Conservation (phyloP, 1,284 basidiomycete genomes). For the Mycena sp. region DNA sequence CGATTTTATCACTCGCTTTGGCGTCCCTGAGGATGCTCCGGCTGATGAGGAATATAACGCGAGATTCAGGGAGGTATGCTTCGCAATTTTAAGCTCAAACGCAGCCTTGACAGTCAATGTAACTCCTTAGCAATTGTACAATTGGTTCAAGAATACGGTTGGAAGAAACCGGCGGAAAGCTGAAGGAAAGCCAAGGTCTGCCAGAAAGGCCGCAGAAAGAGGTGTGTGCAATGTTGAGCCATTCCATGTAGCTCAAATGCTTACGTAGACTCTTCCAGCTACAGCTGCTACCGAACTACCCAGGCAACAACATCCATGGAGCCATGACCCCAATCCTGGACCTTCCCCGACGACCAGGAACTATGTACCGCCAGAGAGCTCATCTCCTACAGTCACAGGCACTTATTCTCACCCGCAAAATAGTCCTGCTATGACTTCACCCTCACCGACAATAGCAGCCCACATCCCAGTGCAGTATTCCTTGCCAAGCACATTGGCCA, state of each 20-base stretch:
- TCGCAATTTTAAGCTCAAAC: slow-evolving; percentile 5
- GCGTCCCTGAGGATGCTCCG: slow-evolving; percentile 60
- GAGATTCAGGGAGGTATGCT: slow-evolving; percentile 61
- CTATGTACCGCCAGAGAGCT: slow-evolving; percentile 12
- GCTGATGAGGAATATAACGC: slow-evolving; percentile 62
- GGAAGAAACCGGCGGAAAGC: slow-evolving; percentile 63
- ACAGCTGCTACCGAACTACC: slow-evolving; percentile 29
- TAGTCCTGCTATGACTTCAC: slow-evolving; percentile 44
- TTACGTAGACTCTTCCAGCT: neutral
- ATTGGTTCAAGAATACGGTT: slow-evolving; percentile 74
- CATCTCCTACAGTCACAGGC: slow-evolving; percentile 17
- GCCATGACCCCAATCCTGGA: neutral
- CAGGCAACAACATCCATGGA: slow-evolving; percentile 14
- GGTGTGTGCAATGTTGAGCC: slow-evolving; percentile 38
- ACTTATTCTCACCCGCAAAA: slow-evolving; percentile 37
- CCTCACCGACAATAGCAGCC: slow-evolving; percentile 45
- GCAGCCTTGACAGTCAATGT: slow-evolving; percentile 16
- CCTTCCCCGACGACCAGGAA: neutral
- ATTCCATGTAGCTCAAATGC: neutral
- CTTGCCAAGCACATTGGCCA: slow-evolving; percentile 23
- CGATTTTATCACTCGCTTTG: slow-evolving; percentile 65
- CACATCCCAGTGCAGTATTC: slow-evolving; percentile 48
- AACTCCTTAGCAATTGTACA: slow-evolving; percentile 65
- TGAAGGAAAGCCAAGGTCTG: slow-evolving; percentile 59
- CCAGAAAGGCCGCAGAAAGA: slow-evolving; percentile 58